phyloP scores from a whole-genome alignment of 768 basidiomycete genomes.

The Panus rudis region DNA sequence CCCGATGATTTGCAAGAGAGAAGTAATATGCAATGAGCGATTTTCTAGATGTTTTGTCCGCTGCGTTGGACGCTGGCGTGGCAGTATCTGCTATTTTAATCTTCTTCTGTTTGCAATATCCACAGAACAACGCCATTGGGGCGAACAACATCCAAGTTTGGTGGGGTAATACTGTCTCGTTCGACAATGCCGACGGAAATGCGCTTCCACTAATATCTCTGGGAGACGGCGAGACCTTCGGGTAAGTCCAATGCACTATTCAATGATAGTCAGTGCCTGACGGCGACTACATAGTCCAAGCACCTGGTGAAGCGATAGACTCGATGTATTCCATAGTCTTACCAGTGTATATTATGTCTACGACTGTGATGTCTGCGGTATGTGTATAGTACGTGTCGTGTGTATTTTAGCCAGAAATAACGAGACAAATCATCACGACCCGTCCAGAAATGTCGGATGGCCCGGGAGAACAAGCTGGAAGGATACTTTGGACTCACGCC shows the following conservation, averaged over 20 bases:
- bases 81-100: constrained; percentile 49
- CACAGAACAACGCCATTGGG: constrained; percentile 54
- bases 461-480: no score
- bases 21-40: neutral
- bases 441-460: no score
- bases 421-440: no score
- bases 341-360: neutral
- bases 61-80: constrained; percentile 66
- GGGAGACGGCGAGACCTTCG: neutral
- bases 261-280: neutral
- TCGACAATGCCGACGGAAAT: constrained; percentile 24
- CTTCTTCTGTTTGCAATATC: constrained; percentile 62
- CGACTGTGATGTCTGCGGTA: neutral
- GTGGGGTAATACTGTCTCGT: constrained; percentile 60
- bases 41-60: constrained; percentile 56
- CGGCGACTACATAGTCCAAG: neutral
- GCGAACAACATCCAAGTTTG: constrained; percentile 43
- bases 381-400: neutral
- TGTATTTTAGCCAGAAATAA: no score
- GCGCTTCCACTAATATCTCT: neutral
- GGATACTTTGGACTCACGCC: no score
- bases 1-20: neutral
- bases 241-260: neutral
- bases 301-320: neutral
- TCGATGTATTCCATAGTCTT: neutral